phyloP scores from a whole-genome alignment of 2,329 filamentous ascomycete species.

The Zymoseptoria tritici region DNA sequence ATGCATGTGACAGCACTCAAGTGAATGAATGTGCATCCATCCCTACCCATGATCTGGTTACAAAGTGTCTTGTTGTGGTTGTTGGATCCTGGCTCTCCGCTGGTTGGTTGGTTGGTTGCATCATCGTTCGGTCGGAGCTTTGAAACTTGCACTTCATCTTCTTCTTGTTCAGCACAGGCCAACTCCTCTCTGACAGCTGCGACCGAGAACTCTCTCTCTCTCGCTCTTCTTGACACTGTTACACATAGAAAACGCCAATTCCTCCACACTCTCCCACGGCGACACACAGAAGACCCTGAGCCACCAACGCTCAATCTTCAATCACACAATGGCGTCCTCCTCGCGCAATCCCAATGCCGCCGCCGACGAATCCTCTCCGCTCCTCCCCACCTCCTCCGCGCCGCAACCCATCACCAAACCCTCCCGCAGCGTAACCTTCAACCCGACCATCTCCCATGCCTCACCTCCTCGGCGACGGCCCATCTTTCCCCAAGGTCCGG shows the following conservation, averaged over 20 bases:
- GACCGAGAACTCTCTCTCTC: neutral
- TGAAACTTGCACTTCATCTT: neutral
- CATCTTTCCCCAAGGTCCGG: constrained; percentile 29
- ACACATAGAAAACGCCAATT: neutral
- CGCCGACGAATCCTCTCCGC: constrained; percentile 16
- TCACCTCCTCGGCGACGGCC: constrained; percentile 33
- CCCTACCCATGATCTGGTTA: too few relatives aligned
- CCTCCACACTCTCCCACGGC: neutral
- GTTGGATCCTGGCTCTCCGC: neutral
- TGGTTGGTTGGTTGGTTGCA: neutral
- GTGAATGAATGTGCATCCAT: neutral
- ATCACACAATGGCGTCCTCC: constrained; percentile 10
- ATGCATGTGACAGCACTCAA: neutral
- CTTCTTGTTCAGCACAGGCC: neutral
- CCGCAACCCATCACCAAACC: constrained; percentile 31
- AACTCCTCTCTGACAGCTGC: neutral
- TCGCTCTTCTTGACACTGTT: neutral
- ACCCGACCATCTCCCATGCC: constrained; percentile 49
- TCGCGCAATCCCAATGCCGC: neutral
- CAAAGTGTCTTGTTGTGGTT: neutral
- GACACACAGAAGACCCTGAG: neutral
- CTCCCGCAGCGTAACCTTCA: constrained; percentile 67
- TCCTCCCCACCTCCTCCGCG: constrained; percentile 14
- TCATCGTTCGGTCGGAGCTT: neutral
- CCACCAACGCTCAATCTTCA: neutral